Conservation (phyloP, 2,329 filamentous ascomycete genomes). For the Penicillium sp. region DNA sequence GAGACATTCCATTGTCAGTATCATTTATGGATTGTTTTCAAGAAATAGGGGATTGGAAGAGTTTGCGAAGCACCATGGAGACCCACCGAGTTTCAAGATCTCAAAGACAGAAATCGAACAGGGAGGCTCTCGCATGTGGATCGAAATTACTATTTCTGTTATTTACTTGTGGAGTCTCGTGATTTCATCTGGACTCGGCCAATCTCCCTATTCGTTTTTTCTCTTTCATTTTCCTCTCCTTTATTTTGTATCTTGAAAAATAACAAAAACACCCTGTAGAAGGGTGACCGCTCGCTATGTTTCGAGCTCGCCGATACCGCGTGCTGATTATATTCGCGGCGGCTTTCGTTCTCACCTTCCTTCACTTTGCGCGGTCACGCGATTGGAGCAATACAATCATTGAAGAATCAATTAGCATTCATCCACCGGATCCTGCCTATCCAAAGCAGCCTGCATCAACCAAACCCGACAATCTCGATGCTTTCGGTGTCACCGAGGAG, state of each 20-base stretch:
- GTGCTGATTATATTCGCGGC: conserved; percentile 47
- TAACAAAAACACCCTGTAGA: background rate
- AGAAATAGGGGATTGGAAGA: background rate
- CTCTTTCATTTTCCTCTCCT: conserved; percentile 5
- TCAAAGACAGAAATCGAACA: conserved; percentile 1
- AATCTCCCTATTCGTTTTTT: background rate
- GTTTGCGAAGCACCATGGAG: background rate
- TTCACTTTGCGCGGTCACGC: conserved; percentile 52
- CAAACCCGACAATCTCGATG: background rate
- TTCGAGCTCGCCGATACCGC: conserved; percentile 51
- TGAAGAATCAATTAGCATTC: conserved; percentile 8
- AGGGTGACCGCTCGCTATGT: conserved; percentile 37
- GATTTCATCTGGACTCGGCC: conserved; percentile 11
- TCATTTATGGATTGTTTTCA: background rate
- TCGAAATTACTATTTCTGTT: background rate
- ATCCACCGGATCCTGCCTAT: conserved; percentile 6
- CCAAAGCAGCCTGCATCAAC: conserved; percentile 7
- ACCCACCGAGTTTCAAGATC: background rate
- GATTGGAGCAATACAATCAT: conserved; percentile 33
- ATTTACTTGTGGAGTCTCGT: conserved; percentile 11
- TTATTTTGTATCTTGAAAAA: background rate
- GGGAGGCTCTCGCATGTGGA: conserved; percentile 5
- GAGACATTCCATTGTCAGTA: background rate
- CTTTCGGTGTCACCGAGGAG: conserved; percentile 9
- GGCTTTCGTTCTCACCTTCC: conserved; percentile 46